Conservation (phyloP, 2,329 filamentous ascomycete genomes). For the Botrytis pseudocinerea region DNA sequence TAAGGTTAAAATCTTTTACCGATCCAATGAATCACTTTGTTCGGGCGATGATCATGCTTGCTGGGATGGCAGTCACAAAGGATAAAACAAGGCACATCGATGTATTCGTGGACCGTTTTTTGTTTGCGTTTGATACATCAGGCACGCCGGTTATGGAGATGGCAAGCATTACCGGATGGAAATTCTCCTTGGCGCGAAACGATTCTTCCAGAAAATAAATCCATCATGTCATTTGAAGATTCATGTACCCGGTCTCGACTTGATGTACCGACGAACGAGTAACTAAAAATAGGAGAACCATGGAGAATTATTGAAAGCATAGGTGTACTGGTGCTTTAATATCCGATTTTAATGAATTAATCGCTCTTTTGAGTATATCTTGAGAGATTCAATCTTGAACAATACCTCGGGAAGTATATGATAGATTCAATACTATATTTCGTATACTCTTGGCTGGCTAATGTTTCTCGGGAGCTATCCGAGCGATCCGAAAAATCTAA, state of each 20-base stretch:
- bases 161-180: not conserved
- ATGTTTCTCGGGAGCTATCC: not conserved
- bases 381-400: no score
- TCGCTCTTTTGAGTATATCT: not conserved
- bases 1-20: not conserved
- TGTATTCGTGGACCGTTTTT: not conserved
- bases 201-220: not conserved
- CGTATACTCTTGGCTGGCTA: not conserved
- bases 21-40: not conserved
- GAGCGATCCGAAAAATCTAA: not conserved
- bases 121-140: not conserved
- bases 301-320: not conserved
- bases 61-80: not conserved
- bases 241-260: not conserved
- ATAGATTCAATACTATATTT: not conserved
- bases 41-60: not conserved
- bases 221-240: not conserved
- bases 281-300: not conserved
- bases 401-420: no score
- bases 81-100: not conserved
- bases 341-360: not conserved
- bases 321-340: not conserved
- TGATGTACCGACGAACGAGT: not conserved
- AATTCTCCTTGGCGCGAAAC: slow-evolving; percentile 9
- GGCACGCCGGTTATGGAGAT: not conserved